A percentile compares a stretch with the other conserved stretches of the same genome.
Evolutionary conservation across 331 rosid species (phyloP).

Genomic region (Quercus tomentella): DNA sequence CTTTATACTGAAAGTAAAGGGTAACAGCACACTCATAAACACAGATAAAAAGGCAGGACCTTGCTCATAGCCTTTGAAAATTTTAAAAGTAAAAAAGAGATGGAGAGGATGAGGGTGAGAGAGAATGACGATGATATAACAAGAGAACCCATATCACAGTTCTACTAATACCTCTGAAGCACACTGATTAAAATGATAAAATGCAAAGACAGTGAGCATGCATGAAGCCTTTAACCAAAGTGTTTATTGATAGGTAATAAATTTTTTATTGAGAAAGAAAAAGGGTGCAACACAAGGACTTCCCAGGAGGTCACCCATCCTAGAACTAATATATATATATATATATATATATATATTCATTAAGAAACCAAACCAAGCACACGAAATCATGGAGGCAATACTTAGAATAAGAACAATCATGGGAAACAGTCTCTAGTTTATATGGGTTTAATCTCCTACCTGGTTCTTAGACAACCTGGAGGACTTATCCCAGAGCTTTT

Average conservation of each 20-base stretch:
- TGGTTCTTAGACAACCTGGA: not conserved
- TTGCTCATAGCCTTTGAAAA: not conserved
- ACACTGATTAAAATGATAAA: not conserved
- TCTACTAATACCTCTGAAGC: not conserved
- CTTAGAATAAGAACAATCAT: no score
- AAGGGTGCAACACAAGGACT: no score
- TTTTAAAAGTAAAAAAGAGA: not conserved
- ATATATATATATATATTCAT: no score
- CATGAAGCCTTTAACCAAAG: not conserved
- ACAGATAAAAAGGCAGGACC: not conserved
- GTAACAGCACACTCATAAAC: not conserved
- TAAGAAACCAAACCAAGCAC: no score
- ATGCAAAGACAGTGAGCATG: not conserved
- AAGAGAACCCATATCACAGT: not conserved
- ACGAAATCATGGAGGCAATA: no score
- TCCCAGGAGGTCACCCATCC: no score
- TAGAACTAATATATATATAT: no score
- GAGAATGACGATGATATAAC: not conserved
- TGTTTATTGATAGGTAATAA: no score
- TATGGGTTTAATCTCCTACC: not conserved
- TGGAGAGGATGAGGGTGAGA: not conserved
- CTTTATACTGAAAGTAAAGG: constrained; percentile 65
- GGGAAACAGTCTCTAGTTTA: not conserved
- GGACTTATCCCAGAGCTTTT: not conserved
- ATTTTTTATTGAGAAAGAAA: no score